Percentiles rank a stretch among this genome's conserved stretches.
Conservation (phyloP, 2,329 filamentous ascomycete species). For the Ophidiomyces ophidiicola region DNA sequence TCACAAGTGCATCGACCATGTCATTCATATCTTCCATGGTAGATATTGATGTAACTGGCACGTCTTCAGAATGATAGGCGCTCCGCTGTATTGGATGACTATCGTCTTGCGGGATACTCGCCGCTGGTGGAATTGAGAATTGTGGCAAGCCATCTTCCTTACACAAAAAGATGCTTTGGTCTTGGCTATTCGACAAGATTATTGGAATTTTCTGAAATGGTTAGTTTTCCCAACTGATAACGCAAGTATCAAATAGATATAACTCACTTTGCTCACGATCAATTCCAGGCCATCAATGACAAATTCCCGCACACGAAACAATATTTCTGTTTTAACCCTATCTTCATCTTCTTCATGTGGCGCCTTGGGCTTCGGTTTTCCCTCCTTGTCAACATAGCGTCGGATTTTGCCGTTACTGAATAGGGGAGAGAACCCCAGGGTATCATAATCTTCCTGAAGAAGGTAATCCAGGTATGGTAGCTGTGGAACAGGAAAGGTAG, state of each 20-base stretch:
- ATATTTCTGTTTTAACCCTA: constrained; percentile 51
- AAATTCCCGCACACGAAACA: constrained; percentile 52
- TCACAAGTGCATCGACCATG: constrained; percentile 48
- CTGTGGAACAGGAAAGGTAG: constrained; percentile 46
- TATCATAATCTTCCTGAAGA: constrained; percentile 56
- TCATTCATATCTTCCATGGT: constrained; percentile 42
- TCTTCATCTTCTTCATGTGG: constrained; percentile 30
- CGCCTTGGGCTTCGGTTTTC: constrained; percentile 40
- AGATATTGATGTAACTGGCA: constrained; percentile 37
- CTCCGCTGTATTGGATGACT: constrained; percentile 27
- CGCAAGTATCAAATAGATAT: constrained; percentile 13
- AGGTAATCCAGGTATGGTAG: constrained; percentile 49
- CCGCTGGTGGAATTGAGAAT: constrained; percentile 35
- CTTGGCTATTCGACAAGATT: constrained; percentile 35
- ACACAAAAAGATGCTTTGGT: constrained; percentile 40
- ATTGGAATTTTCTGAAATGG: constrained; percentile 36
- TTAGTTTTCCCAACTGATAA: constrained; percentile 14
- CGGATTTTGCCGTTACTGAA: constrained; percentile 38
- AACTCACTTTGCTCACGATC: constrained; percentile 37
- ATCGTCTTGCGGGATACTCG: constrained; percentile 32
- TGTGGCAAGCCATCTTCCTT: constrained; percentile 42
- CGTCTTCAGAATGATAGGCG: constrained; percentile 16
- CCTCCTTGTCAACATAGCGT: constrained; percentile 40
- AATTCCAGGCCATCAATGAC: constrained; percentile 50
- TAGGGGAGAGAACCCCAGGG: constrained; percentile 53